Conservation (phyloP, 1,284 basidiomycete genomes). For the Neonothopanus nambi region DNA sequence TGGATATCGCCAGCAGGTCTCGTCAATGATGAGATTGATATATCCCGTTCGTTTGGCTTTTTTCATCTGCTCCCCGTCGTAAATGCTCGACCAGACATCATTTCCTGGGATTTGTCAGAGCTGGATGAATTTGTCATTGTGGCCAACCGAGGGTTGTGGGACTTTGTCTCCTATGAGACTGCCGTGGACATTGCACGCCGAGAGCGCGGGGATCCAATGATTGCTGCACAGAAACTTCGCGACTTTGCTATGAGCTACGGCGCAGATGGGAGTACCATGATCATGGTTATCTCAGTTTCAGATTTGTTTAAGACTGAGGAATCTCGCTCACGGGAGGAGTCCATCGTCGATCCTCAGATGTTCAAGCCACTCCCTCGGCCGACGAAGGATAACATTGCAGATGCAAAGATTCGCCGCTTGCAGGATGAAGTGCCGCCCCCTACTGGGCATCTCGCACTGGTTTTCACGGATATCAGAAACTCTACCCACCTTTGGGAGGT, state of each 20-base stretch:
- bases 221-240: constrained; percentile 94
- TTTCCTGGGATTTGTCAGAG: constrained; percentile 72
- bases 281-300: constrained; percentile 92
- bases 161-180: constrained; percentile 92
- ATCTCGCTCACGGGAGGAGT: constrained; percentile 43
- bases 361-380: constrained; percentile 35
- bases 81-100: constrained; percentile 86
- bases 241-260: constrained; percentile 98
- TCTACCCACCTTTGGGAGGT: constrained; percentile 98
- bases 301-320: constrained; percentile 67
- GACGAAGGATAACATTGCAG: constrained; percentile 49
- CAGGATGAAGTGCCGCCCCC: constrained; percentile 88
- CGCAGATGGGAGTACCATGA: constrained; percentile 92
- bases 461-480: constrained; percentile 98
- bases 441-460: constrained; percentile 87
- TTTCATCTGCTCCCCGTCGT: constrained; percentile 91
- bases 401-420: constrained; percentile 60
- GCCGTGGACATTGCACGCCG: constrained; percentile 95
- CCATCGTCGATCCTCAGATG: constrained; percentile 41
- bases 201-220: constrained; percentile 88
- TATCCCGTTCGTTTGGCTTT: constrained; percentile 93
- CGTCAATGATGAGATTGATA: constrained; percentile 91
- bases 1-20: constrained; percentile 95
- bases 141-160: constrained; percentile 93
- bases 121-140: constrained; percentile 97